Evolutionary conservation across 2,329 filamentous ascomycete genomes (phyloP), one percentile per base, ranked within the genome.

Genomic region (Gyromitra esculenta): DNA sequence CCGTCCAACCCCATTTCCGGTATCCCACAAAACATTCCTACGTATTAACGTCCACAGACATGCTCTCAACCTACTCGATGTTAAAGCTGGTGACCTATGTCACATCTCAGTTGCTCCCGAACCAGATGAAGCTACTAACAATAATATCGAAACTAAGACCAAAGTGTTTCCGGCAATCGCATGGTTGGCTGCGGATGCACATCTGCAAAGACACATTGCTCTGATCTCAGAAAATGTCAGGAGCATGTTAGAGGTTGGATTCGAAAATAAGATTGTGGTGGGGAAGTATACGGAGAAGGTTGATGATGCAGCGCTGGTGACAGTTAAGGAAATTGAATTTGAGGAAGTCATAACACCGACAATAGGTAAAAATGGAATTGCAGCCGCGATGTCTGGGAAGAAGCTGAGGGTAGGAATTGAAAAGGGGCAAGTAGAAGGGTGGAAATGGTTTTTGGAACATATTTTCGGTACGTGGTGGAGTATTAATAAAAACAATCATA

Each of bases 401-500:
- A 62, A 66, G 52, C 41, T n/a, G 41, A 59, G 39, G 45, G n/a
- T 50, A 52, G 72, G 65, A 45, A 73, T 80, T n/a, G 60, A 65
- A 57, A 70, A 70, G 2, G 43, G 52, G 9, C 76, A 79, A 41
- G 66, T 64, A 11, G 77, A 80, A 31, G 80, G 80, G 5, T 81
- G 80, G 80, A 78, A 63, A 50, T 80, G 77, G 62, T 80, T 80
- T 57, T 72, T 81, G 56, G 80, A 81, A 72, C 79, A 81, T 74
- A 78, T 78, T 60, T 73, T 81, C 9, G 68, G 80, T 81, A 73
- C 57, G 80, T 80, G 52, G 60, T 39, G 25, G 48, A 35, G n/a
- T 60, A 50, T 31, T 39, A 68, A 78, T 43, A 72, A 74, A 31
- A 72, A 75, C 31, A 50, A 68, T 71, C 41, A 68, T 62, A 45